Evolutionary conservation across 176 grass and related monocot species (phyloP), one percentile per base, ranked within the genome.

Genomic region (Guadua angustifolia): DNA sequence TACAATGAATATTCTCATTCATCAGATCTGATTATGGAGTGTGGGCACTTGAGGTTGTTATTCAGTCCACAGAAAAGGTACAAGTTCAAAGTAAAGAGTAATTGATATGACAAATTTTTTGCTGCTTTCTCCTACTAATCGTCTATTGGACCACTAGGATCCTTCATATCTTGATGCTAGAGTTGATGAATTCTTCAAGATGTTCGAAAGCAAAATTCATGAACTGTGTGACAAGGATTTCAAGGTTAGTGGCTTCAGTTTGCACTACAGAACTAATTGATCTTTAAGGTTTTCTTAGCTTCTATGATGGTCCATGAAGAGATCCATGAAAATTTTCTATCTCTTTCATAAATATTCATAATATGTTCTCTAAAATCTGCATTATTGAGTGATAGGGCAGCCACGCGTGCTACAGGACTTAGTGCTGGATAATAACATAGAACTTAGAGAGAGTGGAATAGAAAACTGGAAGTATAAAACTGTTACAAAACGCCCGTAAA

Each of bases 11-110:
- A 18, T 60, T 9, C 53, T 56, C 22, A 67, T 84, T 79, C 38
- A 79, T 70, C 76, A 98, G 95, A 87, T 67, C 71, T 39, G 76
- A 93, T 78, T 87, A 49, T 77, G 95, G 95, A 89, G 83, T 95
- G 40, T 7, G 71, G 46, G 95, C 88, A 85, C 45, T 98, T 29
- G 64, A 93, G 71, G 83, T 95, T 81, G 61, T 90, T 70, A 93
- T 98, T 81, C 91, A 98, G 67, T 98, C 95, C 47, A 91, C 95
- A 66, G 61, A 90, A 45, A 95, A 95, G 92, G 95, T 98, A 89
- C 73, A 75, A 21, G 9, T 44, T 69, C 15, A 63, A 39, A 81
- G 73, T 36, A 51, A 25, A 45, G 52, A 86, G 38, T 69, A 77
- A 32, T 16, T 77, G 45, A 66, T 52, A 40, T 49, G 21, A 18